Evolutionary conservation across 495 filamentous ascomycete species (phyloP).

Genomic region (Lophiostoma macrostomum): DNA sequence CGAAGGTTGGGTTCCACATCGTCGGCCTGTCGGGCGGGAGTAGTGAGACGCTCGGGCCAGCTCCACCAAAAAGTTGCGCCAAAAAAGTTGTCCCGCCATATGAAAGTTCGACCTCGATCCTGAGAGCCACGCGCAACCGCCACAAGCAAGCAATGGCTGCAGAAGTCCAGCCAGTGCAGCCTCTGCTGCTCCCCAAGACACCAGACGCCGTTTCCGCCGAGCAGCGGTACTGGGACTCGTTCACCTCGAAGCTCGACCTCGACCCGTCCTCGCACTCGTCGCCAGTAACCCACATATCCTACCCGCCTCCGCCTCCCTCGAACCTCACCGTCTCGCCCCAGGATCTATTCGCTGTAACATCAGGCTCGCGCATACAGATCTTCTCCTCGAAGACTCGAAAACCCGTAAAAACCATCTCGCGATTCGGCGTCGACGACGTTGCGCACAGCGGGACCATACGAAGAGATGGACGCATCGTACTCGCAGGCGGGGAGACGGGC

Average conservation of each 20-base stretch:
- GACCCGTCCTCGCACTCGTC: constrained; percentile 75
- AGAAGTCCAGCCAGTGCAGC: constrained; percentile 75
- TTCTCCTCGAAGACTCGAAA: constrained; percentile 87
- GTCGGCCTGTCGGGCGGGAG: no score
- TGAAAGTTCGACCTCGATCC: no score
- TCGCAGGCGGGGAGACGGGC: constrained; percentile 86
- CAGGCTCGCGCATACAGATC: constrained; percentile 85
- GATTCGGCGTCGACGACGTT: constrained; percentile 72
- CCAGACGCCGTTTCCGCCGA: constrained; percentile 76
- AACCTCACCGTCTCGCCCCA: constrained; percentile 43
- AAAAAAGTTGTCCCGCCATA: no score
- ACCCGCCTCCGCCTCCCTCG: constrained; percentile 56
- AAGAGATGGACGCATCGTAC: constrained; percentile 80
- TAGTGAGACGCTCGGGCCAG: no score
- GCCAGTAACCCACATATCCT: constrained; percentile 84
- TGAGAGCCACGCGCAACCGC: no score
- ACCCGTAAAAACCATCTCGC: constrained; percentile 82
- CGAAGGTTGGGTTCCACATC: no score
- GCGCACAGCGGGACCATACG: constrained; percentile 84
- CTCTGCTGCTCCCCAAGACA: constrained; percentile 75
- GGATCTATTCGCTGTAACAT: constrained; percentile 89
- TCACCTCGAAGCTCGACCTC: constrained; percentile 81
- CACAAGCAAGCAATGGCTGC: constrained; percentile 96
- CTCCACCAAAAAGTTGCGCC: no score
- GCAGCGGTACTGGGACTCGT: constrained; percentile 91